Evolutionary conservation across 371 early-diverging fungal genomes (phyloP), one percentile per base, ranked within the genome.

Genomic region (Synchytrium microbalum): DNA sequence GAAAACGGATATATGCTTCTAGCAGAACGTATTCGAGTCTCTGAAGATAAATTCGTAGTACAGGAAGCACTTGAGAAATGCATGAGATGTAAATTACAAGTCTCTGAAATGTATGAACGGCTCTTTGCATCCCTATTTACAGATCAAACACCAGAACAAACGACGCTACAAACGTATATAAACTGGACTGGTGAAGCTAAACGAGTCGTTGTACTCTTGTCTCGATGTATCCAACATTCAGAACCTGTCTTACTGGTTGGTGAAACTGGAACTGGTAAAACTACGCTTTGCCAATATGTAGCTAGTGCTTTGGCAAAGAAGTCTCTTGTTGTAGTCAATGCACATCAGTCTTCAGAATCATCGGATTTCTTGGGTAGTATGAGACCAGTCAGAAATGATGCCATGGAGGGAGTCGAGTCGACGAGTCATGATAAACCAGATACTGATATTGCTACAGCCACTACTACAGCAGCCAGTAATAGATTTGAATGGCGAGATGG

Each of bases 191-290:
- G 85, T 69, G 88, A 94, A 1, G 95, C 96, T 94, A 87, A 89
- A 66, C 83, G 95, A 30, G 77, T 98, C 61, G 92, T 97, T 65
- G 86, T 89, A 27, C 78, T 98, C 32, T 92, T 97, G 3, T 83
- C 87, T 24, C 82, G 86, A 38, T 92, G 93, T 60, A 76, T 96
- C 61, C 70, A 80, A 57, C 84, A 88, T 75, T 83, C 87, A 53
- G 99, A 99, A 71, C 97, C 99, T 24, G 91, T 99, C 25, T 75
- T 99, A 24, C 82, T 99, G 3, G 94, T 99, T 0, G 99, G 99
- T 57, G 99, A 97, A 70, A 99, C 99, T 8, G 99, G 99, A 19
- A 94, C 96, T 73, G 99, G 99, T 61, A 99, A 99, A 75, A 99
- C 99, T 0, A 96, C 95, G 16, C 92, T 99, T 8, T 93, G 95